Base-by-base conservation (phyloP, 2,329 filamentous ascomycete genomes). In the Diaporthe ilicicola region DNA sequence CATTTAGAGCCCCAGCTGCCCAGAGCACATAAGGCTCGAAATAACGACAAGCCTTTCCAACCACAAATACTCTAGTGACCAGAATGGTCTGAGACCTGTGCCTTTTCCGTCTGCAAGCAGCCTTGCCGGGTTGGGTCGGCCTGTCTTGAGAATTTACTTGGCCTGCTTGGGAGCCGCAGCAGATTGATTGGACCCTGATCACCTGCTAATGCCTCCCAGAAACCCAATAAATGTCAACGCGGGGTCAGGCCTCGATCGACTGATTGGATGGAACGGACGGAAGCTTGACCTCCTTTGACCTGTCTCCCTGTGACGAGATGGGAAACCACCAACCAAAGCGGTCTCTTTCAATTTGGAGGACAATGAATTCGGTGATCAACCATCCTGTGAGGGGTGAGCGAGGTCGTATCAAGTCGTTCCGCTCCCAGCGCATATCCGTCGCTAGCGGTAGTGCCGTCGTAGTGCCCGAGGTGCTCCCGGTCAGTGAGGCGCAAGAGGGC, bases 401-500 rank as follows among this genome's bases (percentile, higher is more conserved):
- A 55, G 42, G 59, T 64, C 29, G 59, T 22, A 64, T 50, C 59
- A 50, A 48, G 59, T 19, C 29, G 34, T 50, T 50, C 59, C 59
- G 59, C 44, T 34, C 44, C 59, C 59, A 64, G 32, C 32, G 59
- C 59, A 64, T 64, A 64, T 64, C 59, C 59, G 59, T 50, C 59
- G 29, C 37, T 50, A 67, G 64, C 17, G 56, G 64, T 64, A 51
- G 44, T 55, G 64, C 59, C 39, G 12, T 44, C 27, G 53, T 50
- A 68, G 64, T 68, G 34, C 64, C 65, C 55, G 69, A 71, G 61
- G 48, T 71, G 70, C 39, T 62, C 44, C 55, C 70, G 56, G 32
- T 53, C 65, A 71, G 24, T 67, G 34, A 68, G 37, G 37, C 44
- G 17, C 53, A 34, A 37, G 50, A 27, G 29, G 24, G 44, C 29